Percentiles rank a stretch among this genome's conserved stretches.
These are phyloP conservation scores for Pichia sp. DNA, from an alignment of 1,139 yeast genomes.

Conservation along the genomic window DNA sequence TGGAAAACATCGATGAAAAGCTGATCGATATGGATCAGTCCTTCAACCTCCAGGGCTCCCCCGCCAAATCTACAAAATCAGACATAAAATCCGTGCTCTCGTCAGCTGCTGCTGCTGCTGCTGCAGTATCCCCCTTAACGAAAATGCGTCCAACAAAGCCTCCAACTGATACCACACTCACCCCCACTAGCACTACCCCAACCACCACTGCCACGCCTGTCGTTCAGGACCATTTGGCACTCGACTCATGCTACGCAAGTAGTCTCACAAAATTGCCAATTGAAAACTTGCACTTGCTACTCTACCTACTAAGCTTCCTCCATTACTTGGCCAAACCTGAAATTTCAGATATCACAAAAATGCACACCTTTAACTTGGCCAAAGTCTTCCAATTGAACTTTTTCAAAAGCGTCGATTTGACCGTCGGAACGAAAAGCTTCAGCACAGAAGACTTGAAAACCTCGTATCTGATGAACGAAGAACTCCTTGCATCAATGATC, in stretches of 20 bases:
- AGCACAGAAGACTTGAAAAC: slow-evolving; percentile 16
- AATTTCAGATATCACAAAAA: slow-evolving; percentile 28
- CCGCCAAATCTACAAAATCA: background rate
- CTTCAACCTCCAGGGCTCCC: background rate
- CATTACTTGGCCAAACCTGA: slow-evolving; percentile 23
- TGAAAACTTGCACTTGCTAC: slow-evolving; percentile 29
- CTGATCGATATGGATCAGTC: slow-evolving; percentile 11
- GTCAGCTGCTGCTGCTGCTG: too few relatives aligned
- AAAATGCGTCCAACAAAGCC: too few relatives aligned
- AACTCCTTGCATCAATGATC: slow-evolving; percentile 10
- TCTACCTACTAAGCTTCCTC: slow-evolving; percentile 29
- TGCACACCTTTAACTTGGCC: slow-evolving; percentile 32
- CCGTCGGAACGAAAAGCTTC: slow-evolving; percentile 15
- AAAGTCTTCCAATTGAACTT: slow-evolving; percentile 34
- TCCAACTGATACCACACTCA: too few relatives aligned
- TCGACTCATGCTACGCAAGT: slow-evolving; percentile 7
- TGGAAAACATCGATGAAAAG: background rate
- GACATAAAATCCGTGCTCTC: background rate
- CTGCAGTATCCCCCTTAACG: too few relatives aligned
- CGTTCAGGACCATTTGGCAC: background rate
- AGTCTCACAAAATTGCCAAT: slow-evolving; percentile 23
- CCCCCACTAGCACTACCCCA: background rate
- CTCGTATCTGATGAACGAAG: slow-evolving; percentile 14
- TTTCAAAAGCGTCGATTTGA: slow-evolving; percentile 30
- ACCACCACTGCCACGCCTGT: background rate